Conservation (phyloP, 495 filamentous ascomycete genomes). For the Hyaloscypha variabilis region DNA sequence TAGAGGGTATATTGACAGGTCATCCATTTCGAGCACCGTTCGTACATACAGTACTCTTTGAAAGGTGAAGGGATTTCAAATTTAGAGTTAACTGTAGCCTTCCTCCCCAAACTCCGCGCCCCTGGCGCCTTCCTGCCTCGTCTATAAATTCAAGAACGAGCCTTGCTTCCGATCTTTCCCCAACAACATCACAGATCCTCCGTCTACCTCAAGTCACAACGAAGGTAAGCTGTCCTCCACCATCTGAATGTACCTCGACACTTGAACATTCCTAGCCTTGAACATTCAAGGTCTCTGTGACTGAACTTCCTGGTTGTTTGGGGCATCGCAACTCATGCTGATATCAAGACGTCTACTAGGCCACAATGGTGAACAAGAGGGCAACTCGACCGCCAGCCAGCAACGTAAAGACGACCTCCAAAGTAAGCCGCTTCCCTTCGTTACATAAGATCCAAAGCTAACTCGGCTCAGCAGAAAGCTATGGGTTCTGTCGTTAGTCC, state of each 20-base stretch:
- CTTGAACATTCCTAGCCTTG: not conserved
- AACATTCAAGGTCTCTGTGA: not conserved
- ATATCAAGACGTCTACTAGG: not conserved
- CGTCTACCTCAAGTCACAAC: not conserved
- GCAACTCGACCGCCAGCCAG: not conserved
- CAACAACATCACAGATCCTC: not conserved
- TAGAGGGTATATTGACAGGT: too few relatives aligned
- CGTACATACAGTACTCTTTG: not conserved
- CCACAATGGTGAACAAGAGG: not conserved
- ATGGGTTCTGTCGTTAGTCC: not conserved
- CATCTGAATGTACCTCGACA: not conserved
- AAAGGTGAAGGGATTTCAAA: not conserved
- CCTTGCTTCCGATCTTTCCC: not conserved
- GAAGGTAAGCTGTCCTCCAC: not conserved
- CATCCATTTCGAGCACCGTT: too few relatives aligned
- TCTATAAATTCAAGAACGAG: not conserved
- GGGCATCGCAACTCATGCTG: not conserved
- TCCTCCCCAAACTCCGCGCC: not conserved
- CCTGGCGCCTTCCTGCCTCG: not conserved
- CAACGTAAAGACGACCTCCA: not conserved
- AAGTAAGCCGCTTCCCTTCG: not conserved
- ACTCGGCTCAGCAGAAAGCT: not conserved
- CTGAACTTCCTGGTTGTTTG: not conserved
- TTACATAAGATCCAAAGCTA: not conserved
- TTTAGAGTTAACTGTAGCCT: not conserved